Evolutionary conservation across 2,329 filamentous ascomycete species (phyloP).

Genomic region (Penicillium sp.): DNA sequence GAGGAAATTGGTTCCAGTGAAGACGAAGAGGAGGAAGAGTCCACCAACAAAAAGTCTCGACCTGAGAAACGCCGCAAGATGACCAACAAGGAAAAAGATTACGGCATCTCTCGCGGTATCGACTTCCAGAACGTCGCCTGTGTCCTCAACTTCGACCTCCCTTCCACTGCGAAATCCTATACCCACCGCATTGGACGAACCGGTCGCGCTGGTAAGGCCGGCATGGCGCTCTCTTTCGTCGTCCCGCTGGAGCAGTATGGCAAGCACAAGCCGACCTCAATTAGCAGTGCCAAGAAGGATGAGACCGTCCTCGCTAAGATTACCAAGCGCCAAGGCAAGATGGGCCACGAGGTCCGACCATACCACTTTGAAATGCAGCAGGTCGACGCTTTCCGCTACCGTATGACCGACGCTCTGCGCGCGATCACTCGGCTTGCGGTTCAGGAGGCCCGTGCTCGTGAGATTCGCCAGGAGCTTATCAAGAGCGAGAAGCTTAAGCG

Average conservation of each 20-base stretch:
- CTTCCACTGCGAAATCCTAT: constrained; percentile 83
- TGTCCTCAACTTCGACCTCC: constrained; percentile 96
- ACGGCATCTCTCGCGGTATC: constrained; percentile 91
- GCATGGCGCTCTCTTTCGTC: constrained; percentile 95
- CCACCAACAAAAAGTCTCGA: constrained; percentile 25
- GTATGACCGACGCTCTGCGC: constrained; percentile 87
- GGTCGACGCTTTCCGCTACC: constrained; percentile 90
- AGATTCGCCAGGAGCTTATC: constrained; percentile 83
- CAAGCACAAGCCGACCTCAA: constrained; percentile 84
- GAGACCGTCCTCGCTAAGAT: constrained; percentile 83
- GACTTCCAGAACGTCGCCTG: constrained; percentile 95
- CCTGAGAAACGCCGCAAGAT: constrained; percentile 64
- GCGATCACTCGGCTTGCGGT: constrained; percentile 87
- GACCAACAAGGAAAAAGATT: constrained; percentile 75
- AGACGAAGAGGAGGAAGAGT: constrained; percentile 36
- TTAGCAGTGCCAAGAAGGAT: constrained; percentile 74
- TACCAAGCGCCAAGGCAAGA: constrained; percentile 72
- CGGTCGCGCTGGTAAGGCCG: constrained; percentile 83
- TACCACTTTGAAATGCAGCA: constrained; percentile 95
- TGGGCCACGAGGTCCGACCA: constrained; percentile 77
- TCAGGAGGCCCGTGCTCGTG: constrained; percentile 82
- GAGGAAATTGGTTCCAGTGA: constrained; percentile 39
- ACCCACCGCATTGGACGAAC: constrained; percentile 96
- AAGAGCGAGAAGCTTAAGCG: constrained; percentile 92
- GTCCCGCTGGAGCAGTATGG: constrained; percentile 77